Evolutionary conservation across 306 rosid species (phyloP), one percentile per base, ranked within the genome.

Genomic region (Acacia confusa): DNA sequence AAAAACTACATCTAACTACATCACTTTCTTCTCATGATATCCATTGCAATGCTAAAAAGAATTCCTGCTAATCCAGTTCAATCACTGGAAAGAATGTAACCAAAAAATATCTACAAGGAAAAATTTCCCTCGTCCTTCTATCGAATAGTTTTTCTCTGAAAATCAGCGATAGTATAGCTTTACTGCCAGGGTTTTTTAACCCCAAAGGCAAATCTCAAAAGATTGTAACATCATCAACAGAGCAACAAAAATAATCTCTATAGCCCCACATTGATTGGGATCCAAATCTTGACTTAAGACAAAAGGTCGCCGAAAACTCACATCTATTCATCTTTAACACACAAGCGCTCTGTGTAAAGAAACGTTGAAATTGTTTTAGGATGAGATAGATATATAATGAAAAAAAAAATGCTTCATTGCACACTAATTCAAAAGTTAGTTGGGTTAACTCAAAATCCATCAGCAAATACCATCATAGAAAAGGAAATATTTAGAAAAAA

Each of bases 321-420:
- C 85, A 63, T 73, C 85, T 86, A 81, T 71, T 92, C 90, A 30
- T 90, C 97, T 84, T 84, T 93, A 30, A 91, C 44, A 85, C 97
- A 95, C 79, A 92, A n/a, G 32, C 99, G 99, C 91, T 93, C 99
- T 95, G 94, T 14, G 80, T 38, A 50, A 76, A 78, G 68, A 75
- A 79, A 50, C 67, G 19, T 38, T n/a, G 48, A 68, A 76, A 63
- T 77, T 50, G 17, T 20, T 50, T 77, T 77, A 77, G 78, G 78
- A 30, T 38, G 24, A 79, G 74, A 60, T 24, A 48, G 16, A 79
- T 58, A 68, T 57, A 72, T 17, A 28, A 17, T 78, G 19, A 82
- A 25, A 47, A 82, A 25, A 47, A 58, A 53, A 79, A 30, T 30
- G 65, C 48, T 40, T 45, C 14, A 53, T 57, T n/a, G 24, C 47